Conservation (phyloP, 345 rosid species). For the Heritiera littoralis region DNA sequence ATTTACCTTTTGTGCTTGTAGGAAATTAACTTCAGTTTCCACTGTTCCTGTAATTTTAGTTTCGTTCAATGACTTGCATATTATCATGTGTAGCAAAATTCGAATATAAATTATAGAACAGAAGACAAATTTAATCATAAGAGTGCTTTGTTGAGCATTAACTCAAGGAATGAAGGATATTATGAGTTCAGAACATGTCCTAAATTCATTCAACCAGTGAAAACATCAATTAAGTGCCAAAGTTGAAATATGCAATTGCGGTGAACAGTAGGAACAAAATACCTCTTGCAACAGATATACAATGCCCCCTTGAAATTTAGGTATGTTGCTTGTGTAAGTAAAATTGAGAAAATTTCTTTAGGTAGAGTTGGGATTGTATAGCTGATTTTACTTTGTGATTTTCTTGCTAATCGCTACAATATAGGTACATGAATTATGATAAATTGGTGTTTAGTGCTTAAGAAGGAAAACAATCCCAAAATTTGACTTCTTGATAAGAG, state of each 20-base stretch:
- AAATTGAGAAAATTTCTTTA: slow-evolving; percentile 6
- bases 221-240: neutral
- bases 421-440: neutral
- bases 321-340: neutral
- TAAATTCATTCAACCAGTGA: neutral
- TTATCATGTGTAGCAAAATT: slow-evolving; percentile 2
- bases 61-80: neutral
- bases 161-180: neutral
- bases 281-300: neutral
- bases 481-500: neutral
- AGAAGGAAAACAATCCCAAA: neutral
- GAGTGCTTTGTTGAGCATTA: neutral
- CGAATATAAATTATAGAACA: neutral
- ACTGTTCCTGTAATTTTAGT: slow-evolving; percentile 5
- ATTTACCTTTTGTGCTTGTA: slow-evolving; percentile 6
- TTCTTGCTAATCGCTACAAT: neutral
- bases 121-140: neutral
- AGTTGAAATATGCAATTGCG: neutral
- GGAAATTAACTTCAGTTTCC: neutral
- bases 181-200: neutral
- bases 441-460: neutral
- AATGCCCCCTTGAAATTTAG: neutral
- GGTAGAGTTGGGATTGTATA: neutral
- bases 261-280: neutral
- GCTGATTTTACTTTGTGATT: neutral